Conservation (phyloP, 805 yeast genomes). For the Barnettozyma botsteinii region DNA sequence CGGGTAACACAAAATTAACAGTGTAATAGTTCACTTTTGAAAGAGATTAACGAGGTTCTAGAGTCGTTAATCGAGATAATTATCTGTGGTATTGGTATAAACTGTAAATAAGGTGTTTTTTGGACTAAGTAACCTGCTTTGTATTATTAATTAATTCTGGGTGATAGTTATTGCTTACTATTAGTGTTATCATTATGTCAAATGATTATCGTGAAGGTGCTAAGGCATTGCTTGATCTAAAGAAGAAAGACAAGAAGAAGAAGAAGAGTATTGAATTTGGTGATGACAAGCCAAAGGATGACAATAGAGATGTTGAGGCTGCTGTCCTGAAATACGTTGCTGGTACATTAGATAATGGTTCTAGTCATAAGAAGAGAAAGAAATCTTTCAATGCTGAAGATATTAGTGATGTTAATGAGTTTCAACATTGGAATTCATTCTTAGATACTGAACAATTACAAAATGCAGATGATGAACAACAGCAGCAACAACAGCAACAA, state of each 20-base stretch:
- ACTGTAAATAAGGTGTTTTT: no score
- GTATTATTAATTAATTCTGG: no score
- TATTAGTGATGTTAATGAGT: slow-evolving; percentile 22
- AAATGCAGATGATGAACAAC: slow-evolving; percentile 16
- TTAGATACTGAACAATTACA: slow-evolving; percentile 23
- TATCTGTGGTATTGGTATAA: no score
- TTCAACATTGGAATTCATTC: slow-evolving; percentile 27
- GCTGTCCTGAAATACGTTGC: slow-evolving; percentile 74
- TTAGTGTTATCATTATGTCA: slow-evolving; percentile 2
- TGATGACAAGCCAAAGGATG: slow-evolving; percentile 6
- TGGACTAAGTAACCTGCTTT: no score
- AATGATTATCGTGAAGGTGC: slow-evolving; percentile 24
- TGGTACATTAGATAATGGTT: slow-evolving; percentile 43
- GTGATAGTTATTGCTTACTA: no score
- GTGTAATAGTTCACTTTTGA: no score
- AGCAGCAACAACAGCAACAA: neutral
- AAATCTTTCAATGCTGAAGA: slow-evolving; percentile 18
- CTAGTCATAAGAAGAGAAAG: slow-evolving; percentile 16
- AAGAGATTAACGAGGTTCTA: no score
- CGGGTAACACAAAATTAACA: slow-evolving; percentile 3
- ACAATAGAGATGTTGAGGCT: slow-evolving; percentile 51
- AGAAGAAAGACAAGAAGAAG: slow-evolving; percentile 18
- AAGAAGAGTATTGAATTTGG: slow-evolving; percentile 1
- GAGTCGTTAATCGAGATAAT: no score
- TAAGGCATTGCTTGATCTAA: slow-evolving; percentile 20